A percentile compares a stretch with the other conserved stretches of the same genome.
Conservation (phyloP, 2,329 filamentous ascomycete species). For the Elsinoe ampelina region DNA sequence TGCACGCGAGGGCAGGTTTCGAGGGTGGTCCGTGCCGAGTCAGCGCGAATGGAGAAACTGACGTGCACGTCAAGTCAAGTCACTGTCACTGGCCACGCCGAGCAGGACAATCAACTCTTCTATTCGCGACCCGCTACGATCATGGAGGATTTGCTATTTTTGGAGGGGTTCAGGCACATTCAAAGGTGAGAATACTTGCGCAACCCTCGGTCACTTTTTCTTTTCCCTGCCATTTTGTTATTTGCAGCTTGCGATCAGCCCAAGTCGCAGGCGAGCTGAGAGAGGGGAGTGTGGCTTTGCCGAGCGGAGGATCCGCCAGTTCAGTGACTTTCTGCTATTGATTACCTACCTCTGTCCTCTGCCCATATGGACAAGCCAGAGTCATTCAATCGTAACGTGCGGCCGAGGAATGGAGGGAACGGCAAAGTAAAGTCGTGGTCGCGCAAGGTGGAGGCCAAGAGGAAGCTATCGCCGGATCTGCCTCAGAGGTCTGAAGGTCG, state of each 20-base stretch:
- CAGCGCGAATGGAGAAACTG: not conserved
- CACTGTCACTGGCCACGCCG: not conserved
- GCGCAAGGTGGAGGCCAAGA: not conserved
- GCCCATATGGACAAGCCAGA: constrained; percentile 10
- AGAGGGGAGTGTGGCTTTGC: not conserved
- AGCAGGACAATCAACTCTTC: not conserved
- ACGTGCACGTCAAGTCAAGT: not conserved
- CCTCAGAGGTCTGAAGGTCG: not conserved
- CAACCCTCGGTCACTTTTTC: not conserved
- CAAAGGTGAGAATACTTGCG: not conserved
- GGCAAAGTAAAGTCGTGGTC: constrained; percentile 6
- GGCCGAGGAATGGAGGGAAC: constrained; percentile 5
- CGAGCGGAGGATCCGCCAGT: constrained; percentile 9
- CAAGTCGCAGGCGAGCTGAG: not conserved
- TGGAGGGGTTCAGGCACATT: not conserved
- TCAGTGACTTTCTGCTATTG: constrained; percentile 10
- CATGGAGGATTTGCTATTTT: not conserved
- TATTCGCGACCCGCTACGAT: not conserved
- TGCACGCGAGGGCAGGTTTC: not conserved
- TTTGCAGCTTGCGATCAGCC: not conserved
- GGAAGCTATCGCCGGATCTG: constrained; percentile 6
- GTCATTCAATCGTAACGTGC: constrained; percentile 10
- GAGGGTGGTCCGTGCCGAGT: constrained; percentile 6
- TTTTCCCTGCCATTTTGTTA: not conserved
- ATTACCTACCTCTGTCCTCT: not conserved